These are phyloP conservation scores for Mycotypha africana DNA, from an alignment of 371 early-diverging fungal genomes.

Conservation along the genomic window DNA sequence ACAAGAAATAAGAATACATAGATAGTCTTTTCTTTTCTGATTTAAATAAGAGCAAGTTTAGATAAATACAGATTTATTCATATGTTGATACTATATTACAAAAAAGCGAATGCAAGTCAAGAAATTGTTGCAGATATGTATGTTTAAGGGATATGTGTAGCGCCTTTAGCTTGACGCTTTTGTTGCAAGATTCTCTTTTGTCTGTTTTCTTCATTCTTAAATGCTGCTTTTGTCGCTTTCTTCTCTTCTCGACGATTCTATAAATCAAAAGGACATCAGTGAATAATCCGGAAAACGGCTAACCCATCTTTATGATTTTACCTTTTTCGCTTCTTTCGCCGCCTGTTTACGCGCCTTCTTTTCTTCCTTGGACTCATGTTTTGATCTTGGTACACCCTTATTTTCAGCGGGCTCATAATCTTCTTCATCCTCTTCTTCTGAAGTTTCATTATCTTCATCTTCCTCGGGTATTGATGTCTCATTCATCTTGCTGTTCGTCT, in stretches of 20 bases:
- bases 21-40: too few relatives aligned
- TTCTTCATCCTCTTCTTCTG: constrained; percentile 41
- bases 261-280: too few relatives aligned
- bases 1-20: too few relatives aligned
- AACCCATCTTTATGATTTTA: constrained; percentile 16
- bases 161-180: constrained; percentile 42
- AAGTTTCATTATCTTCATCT: constrained; percentile 42
- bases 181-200: constrained; percentile 49
- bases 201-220: constrained; percentile 59
- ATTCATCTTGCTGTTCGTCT: constrained; percentile 9
- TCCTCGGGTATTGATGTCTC: constrained; percentile 21
- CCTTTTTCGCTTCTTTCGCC: constrained; percentile 74
- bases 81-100: too few relatives aligned
- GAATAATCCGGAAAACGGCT: too few relatives aligned
- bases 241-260: constrained; percentile 67
- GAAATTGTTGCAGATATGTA: too few relatives aligned
- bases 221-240: constrained; percentile 69
- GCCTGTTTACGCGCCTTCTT: constrained; percentile 84
- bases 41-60: too few relatives aligned
- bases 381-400: constrained; percentile 57
- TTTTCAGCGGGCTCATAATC: constrained; percentile 42
- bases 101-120: too few relatives aligned
- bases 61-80: too few relatives aligned
- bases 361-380: constrained; percentile 80
- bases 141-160: constrained; percentile 36